These are phyloP conservation scores for Haplosporangium sp. DNA, from an alignment of 371 early-diverging fungal genomes.

Conservation along the genomic window DNA sequence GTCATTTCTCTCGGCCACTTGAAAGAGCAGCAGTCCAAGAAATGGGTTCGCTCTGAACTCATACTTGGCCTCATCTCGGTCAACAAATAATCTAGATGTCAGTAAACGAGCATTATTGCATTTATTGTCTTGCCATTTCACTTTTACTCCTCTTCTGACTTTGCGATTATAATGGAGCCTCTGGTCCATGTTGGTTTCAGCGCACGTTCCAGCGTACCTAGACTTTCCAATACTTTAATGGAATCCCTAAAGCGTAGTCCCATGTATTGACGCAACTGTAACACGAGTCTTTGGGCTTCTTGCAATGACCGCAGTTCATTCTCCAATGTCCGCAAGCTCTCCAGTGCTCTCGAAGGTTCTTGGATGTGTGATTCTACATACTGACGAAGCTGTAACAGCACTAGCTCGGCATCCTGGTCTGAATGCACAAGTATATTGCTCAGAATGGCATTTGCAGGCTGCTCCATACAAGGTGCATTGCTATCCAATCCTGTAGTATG, in stretches of 20 bases:
- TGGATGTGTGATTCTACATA: slow-evolving; percentile 16
- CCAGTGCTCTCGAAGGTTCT: slow-evolving; percentile 16
- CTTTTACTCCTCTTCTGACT: neutral
- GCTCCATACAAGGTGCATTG: neutral
- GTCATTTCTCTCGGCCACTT: slow-evolving; percentile 83
- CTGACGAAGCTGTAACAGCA: slow-evolving; percentile 16
- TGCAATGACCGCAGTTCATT: neutral
- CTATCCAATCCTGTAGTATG: no score
- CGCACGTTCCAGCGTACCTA: no score
- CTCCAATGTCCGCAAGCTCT: slow-evolving; percentile 14
- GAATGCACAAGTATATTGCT: neutral
- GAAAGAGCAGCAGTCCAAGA: slow-evolving; percentile 87
- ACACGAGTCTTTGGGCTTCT: no score
- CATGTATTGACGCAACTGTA: no score
- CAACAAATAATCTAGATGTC: slow-evolving; percentile 15
- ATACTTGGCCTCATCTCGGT: slow-evolving; percentile 76
- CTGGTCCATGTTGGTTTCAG: no score
- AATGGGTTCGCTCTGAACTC: slow-evolving; percentile 91
- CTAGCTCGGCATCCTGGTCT: slow-evolving; percentile 12
- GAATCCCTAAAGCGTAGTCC: no score
- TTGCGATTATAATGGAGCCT: no score
- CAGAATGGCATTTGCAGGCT: neutral
- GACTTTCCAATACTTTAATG: no score
- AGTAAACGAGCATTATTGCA: neutral
- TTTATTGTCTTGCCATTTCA: neutral